Base-by-base conservation (phyloP, 2,329 filamentous ascomycete genomes). In the Hymenoscyphus scutula region DNA sequence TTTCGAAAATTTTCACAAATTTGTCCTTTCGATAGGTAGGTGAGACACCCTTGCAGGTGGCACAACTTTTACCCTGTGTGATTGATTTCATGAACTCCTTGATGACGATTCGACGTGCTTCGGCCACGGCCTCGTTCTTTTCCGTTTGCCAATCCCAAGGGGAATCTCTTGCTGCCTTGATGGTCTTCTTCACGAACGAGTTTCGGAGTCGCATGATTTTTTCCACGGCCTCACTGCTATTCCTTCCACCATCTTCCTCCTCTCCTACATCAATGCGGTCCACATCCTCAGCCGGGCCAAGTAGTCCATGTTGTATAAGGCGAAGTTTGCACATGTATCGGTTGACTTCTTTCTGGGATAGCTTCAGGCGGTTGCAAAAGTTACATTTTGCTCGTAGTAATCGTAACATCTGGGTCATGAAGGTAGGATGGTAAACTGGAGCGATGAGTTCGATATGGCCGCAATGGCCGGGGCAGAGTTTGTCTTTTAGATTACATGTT, bases 391-490 rank as follows among this genome's bases (percentile, higher is more conserved):
- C 89, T 70, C 92, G 88, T 23, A 99, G 82, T 54, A 99, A 81
- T 53, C 91, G 89, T 67, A 96, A 85, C 59, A 93, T 84, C 75
- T 97, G 93, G 74, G 97, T 93, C 81, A 99, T 89, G 73, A 97
- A 98, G 1, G 92, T 90, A n/a, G 94, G 91, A 76, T 99, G 94
- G 75, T 98, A 99, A 59, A 97, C 91, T 55, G 91, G 91, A 13
- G 93, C 89, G 15, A 95, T 93, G 13, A 99, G 87, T 71, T 97
- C 92, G 75, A 99, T 96, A 74, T 99, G 95, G 59, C 95, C 96
- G 64, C 90, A 85, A 79, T 99, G 96, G 62, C 96, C 96, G 6
- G 94, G 92, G 75, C 96, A 99, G 70, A 85, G 85, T 73, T 87
- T 84, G 65, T 88, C 88, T 72, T 88, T 90, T 68, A 96, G 83